Evolutionary conservation across 2,329 filamentous ascomycete genomes (phyloP), one percentile per base, ranked within the genome.

Genomic region (Sclerotinia trifoliorum): DNA sequence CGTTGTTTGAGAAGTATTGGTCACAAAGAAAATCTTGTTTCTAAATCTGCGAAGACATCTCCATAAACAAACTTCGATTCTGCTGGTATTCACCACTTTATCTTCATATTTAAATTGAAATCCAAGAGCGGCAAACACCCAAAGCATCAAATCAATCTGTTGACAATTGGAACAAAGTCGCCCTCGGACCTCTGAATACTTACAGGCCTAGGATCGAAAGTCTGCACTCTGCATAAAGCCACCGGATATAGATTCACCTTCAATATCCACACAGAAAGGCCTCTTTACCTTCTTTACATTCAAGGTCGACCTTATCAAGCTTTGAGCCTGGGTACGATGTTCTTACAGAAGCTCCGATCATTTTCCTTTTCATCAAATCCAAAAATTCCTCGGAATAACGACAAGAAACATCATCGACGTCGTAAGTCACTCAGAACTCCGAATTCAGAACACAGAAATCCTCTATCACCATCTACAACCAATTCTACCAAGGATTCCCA

Each of bases 291-390:
- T 21, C 0, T n/a, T n/a, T 29, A 46, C 10, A 24, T 7, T 46
- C 24, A 46, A 11, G 39, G 4, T 13, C 15, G 29, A 13, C 5
- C n/a, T 7, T 29, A 29, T 57, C 3, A 11, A 26, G 42, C 7
- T 15, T 26, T 26, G 39, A 26, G 8, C 13, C 26, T 17, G 5
- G n/a, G 4, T 11, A 66, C n/a, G 39, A 65, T 54, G 51, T 49
- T 68, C 24, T 29, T 68, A 17, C 42, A 56, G 29, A 68, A 68
- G 24, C 61, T 68, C 29, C 60, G 51, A 48, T 65, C 60, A 19
- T n/a, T 68, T 63, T 57, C 51, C 49, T 44, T 35, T 32, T 24
- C n/a, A 17, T 44, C 8, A 29, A 56, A 64, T 29, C 13, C 42
- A 29, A 68, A 65, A 55, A 49, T 29, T 15, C 24, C 24, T 48